Base-by-base conservation (phyloP, 805 yeast genomes). In the Ogataea siamensis region DNA sequence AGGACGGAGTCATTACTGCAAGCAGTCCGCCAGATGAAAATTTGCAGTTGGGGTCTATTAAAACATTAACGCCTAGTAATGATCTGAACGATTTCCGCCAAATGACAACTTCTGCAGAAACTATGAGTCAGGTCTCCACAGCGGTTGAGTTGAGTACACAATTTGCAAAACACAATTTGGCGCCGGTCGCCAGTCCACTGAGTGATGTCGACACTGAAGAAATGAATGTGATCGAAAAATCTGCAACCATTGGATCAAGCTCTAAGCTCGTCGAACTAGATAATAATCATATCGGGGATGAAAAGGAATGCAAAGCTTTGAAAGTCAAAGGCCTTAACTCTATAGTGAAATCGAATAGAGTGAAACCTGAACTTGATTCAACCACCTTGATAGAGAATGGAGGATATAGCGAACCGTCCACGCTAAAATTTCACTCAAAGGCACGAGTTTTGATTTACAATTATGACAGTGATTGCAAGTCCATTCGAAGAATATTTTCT, bases 381-480 rank as follows among this genome's bases (percentile, higher is more conserved):
- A 15, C 16, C 11, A 14, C 5, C n/a, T 11, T 10, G 31, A 17
- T n/a, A 14, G 16, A 11, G 14, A 11, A 15, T 14, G 20, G 13
- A 30, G 36, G 17, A 24, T 15, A 30, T 12, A 6, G 13, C 8
- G 12, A n/a, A n/a, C n/a, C 40, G 3, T 29, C 36, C 7, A 43
- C 45, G 1, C 33, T 51, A 13, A 49, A 46, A 24, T 53, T 53
- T 34, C 50, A 53, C 28, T 39, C 51, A n/a, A 46, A 50, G 28
- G 51, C 55, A 10, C 46, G 45, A 13, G 46, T 53, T 11, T 31
- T 53, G 28, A 44, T 53, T 9, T 53, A 47, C 18, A 55, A 51
- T 23, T 42, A 46, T 16, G 50, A 50, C 19, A 48, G 49, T 24
- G 46, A 49, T 16, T 46, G 52, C 34, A 46, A 39, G n/a, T 48